Percentiles rank a stretch among this genome's conserved stretches.
Evolutionary conservation across 2,329 filamentous ascomycete species (phyloP).

Genomic region (Colletotrichum falcatum): DNA sequence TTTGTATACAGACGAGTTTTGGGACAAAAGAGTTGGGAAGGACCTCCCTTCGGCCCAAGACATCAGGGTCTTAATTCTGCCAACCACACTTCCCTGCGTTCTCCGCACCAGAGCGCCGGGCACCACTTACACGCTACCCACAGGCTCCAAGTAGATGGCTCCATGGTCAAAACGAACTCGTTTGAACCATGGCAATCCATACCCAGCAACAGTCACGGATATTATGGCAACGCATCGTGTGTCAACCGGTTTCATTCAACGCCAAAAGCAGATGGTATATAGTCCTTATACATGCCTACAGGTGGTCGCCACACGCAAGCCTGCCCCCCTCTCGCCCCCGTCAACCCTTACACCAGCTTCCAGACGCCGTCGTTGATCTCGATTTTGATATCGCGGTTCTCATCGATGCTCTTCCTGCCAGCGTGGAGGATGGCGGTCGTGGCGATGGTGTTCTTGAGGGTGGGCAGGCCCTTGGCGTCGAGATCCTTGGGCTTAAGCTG

Average conservation of each 20-base stretch:
- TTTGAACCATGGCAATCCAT: background rate
- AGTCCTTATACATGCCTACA: constrained; percentile 23
- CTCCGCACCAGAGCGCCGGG: background rate
- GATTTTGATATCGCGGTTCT: constrained; percentile 83
- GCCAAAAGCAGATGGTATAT: constrained; percentile 40
- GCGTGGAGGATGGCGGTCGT: constrained; percentile 94
- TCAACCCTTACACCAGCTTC: constrained; percentile 66
- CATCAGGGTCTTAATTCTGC: background rate
- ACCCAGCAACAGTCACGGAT: background rate
- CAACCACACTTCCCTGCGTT: background rate
- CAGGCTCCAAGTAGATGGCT: background rate
- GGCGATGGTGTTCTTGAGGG: constrained; percentile 87
- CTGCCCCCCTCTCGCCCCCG: background rate
- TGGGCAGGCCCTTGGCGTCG: constrained; percentile 84
- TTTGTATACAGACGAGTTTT: no score
- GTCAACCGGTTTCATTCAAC: constrained; percentile 24
- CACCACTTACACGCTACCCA: background rate
- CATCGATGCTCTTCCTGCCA: constrained; percentile 85
- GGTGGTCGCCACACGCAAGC: constrained; percentile 16
- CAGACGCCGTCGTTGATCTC: constrained; percentile 73
- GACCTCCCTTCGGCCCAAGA: background rate
- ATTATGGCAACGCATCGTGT: background rate
- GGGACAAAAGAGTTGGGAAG: no score
- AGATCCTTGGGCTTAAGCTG: constrained; percentile 78
- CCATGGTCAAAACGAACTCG: background rate